Evolutionary conservation across 371 early-diverging fungal species (phyloP), one percentile per base, ranked within the genome.

Genomic region (Mucor sp.): DNA sequence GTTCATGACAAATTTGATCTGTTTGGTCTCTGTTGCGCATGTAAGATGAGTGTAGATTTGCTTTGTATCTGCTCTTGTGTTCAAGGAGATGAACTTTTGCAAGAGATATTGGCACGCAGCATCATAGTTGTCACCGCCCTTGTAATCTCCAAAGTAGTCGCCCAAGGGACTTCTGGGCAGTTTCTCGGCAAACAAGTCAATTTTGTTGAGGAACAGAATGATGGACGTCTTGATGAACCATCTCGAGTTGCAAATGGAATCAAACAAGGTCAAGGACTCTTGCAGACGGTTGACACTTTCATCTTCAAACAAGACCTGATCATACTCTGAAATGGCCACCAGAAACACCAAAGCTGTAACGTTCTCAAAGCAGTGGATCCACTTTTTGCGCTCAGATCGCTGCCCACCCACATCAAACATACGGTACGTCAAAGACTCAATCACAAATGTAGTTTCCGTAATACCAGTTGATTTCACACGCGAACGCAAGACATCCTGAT

Each of bases 361-460:
- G 63, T 93, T 93, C 71, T 97, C 97, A 75, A 96, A 93, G 64
- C 95, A 96, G 59, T 95, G 96, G 47, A 94, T 87, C 98, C 98
- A 97, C 74, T 96, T 96, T 68, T 95, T 97, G 63, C 98, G 88
- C 69, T 95, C 95, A 28, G 91, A 90, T 23, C 95, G 80, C 81
- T 97, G 97, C 17, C 97, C 97, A 37, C 97, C 97, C 27, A 97
- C 97, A 78, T 97, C 97, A 78, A 95, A 89, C 95, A 97, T 94
- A 41, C 92, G 85, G 69, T 91, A 94, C 1, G 92, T 93, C 43
- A 94, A 71, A 35, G 90, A 80, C 19, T 90, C 91, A 44, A 96
- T 87, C 25, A 88, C 73, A 86, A 97, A 97, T 1, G 87, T 85
- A 1, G 94, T 94, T 78, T 97, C 97, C 53, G 88, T 90, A 47